Evolutionary conservation across 176 grass and related monocot species (phyloP).

Genomic region (Carex kokanica): DNA sequence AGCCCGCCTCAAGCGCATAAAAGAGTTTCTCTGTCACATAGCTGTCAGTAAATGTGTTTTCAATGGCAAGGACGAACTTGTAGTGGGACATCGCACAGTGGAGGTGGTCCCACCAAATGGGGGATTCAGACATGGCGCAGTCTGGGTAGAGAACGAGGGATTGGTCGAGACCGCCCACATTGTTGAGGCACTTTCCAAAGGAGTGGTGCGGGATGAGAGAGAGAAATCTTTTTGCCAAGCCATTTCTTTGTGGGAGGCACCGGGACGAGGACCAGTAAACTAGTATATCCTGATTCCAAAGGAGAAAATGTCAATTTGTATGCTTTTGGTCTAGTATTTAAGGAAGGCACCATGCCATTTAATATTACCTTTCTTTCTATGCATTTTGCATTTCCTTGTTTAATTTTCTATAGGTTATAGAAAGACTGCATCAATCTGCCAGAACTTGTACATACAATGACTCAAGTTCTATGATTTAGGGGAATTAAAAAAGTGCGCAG

Average conservation of each 20-base stretch:
- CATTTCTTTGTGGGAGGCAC: conserved; percentile 65
- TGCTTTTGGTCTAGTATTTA: neutral
- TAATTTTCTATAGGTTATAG: neutral
- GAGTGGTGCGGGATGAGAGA: conserved; percentile 70
- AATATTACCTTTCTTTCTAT: neutral
- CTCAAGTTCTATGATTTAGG: neutral
- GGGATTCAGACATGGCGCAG: conserved; percentile 41
- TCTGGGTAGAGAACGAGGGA: conserved; percentile 67
- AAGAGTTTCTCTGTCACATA: conserved; percentile 94
- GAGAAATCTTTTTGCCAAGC: conserved; percentile 60
- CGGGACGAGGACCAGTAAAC: conserved; percentile 97
- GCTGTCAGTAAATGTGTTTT: conserved; percentile 77
- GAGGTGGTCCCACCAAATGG: conserved; percentile 85
- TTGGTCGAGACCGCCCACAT: conserved; percentile 69
- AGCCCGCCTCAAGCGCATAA: conserved; percentile 77
- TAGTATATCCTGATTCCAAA: conserved; percentile 58
- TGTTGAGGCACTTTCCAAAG: conserved; percentile 87
- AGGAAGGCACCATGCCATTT: neutral
- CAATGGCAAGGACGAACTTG: conserved; percentile 96
- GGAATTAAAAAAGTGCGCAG: neutral
- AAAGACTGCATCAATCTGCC: neutral
- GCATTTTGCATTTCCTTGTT: conserved; percentile 7
- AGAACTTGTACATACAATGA: neutral
- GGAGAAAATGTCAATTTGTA: conserved; percentile 22
- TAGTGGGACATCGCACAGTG: conserved; percentile 92